Evolutionary conservation across 1,284 basidiomycete species (phyloP).

Genomic region (Ceratobasidium sp.): DNA sequence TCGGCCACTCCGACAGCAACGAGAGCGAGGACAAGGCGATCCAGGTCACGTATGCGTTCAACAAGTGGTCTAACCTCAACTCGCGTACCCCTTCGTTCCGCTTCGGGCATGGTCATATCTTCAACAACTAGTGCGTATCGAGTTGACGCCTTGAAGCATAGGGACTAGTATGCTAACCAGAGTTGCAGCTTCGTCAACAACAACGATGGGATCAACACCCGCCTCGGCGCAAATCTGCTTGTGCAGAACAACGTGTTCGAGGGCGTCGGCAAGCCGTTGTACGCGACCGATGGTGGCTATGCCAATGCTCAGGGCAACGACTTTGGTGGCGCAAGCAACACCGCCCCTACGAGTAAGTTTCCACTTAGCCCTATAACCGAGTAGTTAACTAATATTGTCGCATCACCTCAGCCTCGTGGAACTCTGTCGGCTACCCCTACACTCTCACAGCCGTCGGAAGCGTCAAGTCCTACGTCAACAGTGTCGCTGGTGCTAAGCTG

Average conservation of each 20-base stretch:
- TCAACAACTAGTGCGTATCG: neutral
- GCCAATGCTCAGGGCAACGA: slow-evolving; percentile 13
- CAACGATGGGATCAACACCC: slow-evolving; percentile 51
- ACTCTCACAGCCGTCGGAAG: neutral
- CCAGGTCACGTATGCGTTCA: too few species aligned
- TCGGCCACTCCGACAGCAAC: neutral
- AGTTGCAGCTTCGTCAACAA: slow-evolving; percentile 53
- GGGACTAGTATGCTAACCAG: neutral
- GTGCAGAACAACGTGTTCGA: slow-evolving; percentile 47
- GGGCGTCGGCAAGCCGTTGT: slow-evolving; percentile 51
- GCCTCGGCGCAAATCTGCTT: slow-evolving; percentile 44
- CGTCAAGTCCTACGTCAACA: slow-evolving; percentile 30
- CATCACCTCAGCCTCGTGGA: slow-evolving; percentile 8
- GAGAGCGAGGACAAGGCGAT: too few species aligned
- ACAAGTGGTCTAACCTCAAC: too few species aligned
- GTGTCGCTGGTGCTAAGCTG: slow-evolving; percentile 19
- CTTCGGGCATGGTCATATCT: slow-evolving; percentile 43
- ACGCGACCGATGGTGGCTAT: slow-evolving; percentile 22
- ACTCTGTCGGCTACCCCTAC: slow-evolving; percentile 21
- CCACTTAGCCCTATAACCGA: neutral
- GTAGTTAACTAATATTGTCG: too few species aligned
- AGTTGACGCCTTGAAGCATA: neutral
- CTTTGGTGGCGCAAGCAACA: neutral
- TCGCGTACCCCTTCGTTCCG: too few species aligned
- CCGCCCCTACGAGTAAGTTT: slow-evolving; percentile 1